A percentile compares a stretch with the other conserved stretches of the same genome.
phyloP scores from a whole-genome alignment of 768 basidiomycete genomes.

The Boletus rufocinnamomeus region DNA sequence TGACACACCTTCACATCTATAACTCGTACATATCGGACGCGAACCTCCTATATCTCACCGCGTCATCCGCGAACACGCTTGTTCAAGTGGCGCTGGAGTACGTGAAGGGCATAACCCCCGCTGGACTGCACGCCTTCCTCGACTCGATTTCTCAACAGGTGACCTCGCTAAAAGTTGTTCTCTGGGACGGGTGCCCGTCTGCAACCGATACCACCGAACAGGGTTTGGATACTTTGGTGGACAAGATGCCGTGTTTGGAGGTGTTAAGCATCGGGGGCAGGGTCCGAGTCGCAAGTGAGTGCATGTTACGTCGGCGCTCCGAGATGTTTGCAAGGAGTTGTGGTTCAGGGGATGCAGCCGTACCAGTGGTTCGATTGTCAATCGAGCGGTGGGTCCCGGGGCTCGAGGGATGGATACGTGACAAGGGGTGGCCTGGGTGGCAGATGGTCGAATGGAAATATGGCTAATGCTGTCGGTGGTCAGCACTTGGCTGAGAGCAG shows the following conservation, averaged over 20 bases:
- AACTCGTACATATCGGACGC: not conserved
- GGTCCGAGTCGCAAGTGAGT: not conserved
- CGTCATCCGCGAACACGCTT: slow-evolving; percentile 4
- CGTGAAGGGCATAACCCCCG: not conserved
- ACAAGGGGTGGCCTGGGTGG: not conserved
- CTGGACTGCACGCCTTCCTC: slow-evolving; percentile 4
- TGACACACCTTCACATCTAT: not conserved
- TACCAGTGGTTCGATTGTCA: not conserved
- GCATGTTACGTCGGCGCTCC: not conserved
- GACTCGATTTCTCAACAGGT: not conserved
- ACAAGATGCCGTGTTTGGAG: not conserved
- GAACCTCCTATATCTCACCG: slow-evolving; percentile 3
- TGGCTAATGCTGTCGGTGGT: too few relatives aligned
- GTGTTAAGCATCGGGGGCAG: not conserved
- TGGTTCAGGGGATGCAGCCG: not conserved
- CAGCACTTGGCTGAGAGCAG: too few relatives aligned
- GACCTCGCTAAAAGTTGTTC: not conserved
- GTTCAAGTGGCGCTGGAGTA: not conserved
- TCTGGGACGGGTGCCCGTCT: too few relatives aligned
- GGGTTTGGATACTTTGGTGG: not conserved
- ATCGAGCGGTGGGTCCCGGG: not conserved
- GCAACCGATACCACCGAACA: not conserved
- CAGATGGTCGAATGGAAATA: not conserved
- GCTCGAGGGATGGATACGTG: not conserved
- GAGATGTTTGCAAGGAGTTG: not conserved